Base-by-base conservation (phyloP, 2,329 filamentous ascomycete species). In the Byssothecium circinans region DNA sequence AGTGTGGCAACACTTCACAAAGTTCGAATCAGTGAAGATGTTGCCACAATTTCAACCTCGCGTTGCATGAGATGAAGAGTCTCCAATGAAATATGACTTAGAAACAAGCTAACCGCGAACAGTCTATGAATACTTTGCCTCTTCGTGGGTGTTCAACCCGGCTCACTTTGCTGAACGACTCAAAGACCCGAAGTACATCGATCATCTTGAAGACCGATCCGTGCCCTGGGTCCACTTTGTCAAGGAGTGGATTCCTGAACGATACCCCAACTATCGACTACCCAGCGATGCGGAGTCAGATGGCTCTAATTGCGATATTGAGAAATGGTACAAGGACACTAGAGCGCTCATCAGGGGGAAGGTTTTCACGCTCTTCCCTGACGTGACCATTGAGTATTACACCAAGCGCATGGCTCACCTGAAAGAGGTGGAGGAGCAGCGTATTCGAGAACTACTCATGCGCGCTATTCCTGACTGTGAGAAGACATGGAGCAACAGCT, bases 131-230 rank as follows among this genome's bases (percentile, higher is more conserved):
- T 56, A 58, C 25, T 43, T 65, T 11, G 33, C 55, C 2, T 44
- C 46, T 12, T 58, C 52, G 5, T 64, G 53, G 61, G 37, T 63
- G 3, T 67, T 66, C 48, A 53, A 66, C 15, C 57, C 58, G 17
- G 53, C 41, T 6, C 59, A 64, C 32, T 64, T 63, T 36, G 50
- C 47, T 10, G 45, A 49, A 14, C 57, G 61, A 2, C 46, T 60
- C 2, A 41, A 52, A n/a, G 54, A 65, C 8, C 49, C 52, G 2
- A 58, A 56, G 14, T 64, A 58, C 35, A 25, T 43, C 8, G 40
- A 49, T 0, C 54, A 53, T 2, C 43, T 63, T 1, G 46, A 52
- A 15, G 54, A 61, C 10, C 53, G 54, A 10, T 51, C 56, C 2
- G 39, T 48, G 0, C 45, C 58, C n/a, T 60, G 60, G 53, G 45